phyloP scores from a whole-genome alignment of 495 filamentous ascomycete species.

The Neurospora discreta region DNA sequence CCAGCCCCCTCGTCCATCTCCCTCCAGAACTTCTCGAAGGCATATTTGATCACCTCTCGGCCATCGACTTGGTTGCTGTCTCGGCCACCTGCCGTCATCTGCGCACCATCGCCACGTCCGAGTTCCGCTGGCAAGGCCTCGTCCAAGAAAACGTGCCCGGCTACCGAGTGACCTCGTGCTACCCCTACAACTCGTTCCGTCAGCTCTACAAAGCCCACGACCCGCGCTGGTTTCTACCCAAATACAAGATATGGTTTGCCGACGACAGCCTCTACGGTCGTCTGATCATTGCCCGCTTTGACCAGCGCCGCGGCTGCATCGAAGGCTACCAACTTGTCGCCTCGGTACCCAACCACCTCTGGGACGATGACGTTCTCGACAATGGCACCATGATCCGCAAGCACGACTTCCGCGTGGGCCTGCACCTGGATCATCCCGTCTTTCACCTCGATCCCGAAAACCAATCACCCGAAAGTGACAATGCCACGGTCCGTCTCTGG shows the following conservation, averaged over 20 bases:
- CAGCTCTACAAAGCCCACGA: conserved; percentile 64
- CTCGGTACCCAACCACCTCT: conserved; percentile 19
- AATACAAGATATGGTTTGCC: conserved; percentile 74
- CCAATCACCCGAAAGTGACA: background rate
- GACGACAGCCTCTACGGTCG: conserved; percentile 59
- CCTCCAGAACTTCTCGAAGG: conserved; percentile 53
- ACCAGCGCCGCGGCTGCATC: conserved; percentile 60
- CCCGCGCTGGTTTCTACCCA: conserved; percentile 74
- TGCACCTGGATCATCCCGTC: conserved; percentile 65
- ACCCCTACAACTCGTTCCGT: conserved; percentile 49
- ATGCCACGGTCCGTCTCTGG: background rate
- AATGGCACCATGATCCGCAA: conserved; percentile 60
- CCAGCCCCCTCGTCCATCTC: conserved; percentile 30
- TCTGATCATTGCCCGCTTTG: conserved; percentile 62
- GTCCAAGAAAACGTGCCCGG: conserved; percentile 52
- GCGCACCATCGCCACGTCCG: conserved; percentile 38
- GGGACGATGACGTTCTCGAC: conserved; percentile 22
- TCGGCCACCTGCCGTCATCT: conserved; percentile 46
- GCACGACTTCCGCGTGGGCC: conserved; percentile 54
- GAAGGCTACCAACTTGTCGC: conserved; percentile 72
- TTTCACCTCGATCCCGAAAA: conserved; percentile 43
- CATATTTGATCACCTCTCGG: conserved; percentile 50
- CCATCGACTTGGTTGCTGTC: conserved; percentile 43
- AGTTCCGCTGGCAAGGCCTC: conserved; percentile 51
- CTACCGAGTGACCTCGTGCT: conserved; percentile 38